These are phyloP conservation scores for Aspergillus sclerotiicarbonarius DNA, from an alignment of 495 filamentous ascomycete species.

Conservation along the genomic window DNA sequence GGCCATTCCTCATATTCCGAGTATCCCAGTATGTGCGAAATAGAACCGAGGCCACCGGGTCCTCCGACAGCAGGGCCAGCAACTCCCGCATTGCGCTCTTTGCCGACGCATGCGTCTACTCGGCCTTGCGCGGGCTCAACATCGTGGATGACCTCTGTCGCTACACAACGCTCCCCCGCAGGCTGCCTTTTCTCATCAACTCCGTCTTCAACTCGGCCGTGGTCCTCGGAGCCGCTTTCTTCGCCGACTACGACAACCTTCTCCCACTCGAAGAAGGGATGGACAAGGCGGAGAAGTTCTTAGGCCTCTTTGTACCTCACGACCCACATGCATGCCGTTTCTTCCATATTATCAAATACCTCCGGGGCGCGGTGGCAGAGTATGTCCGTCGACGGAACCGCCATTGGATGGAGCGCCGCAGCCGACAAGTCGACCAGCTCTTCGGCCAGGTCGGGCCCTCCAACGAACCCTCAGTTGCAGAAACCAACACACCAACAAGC, in stretches of 20 bases:
- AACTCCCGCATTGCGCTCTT: conserved; percentile 58
- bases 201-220: conserved; percentile 71
- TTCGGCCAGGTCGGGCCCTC: conserved; percentile 35
- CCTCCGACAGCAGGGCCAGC: conserved; percentile 24
- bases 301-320: conserved; percentile 57
- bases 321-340: conserved; percentile 66
- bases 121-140: conserved; percentile 64
- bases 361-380: conserved; percentile 53
- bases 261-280: conserved; percentile 54
- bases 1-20: conserved; percentile 64
- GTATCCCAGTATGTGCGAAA: conserved; percentile 46
- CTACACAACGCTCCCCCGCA: conserved; percentile 59
- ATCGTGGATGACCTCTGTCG: conserved; percentile 58
- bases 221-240: conserved; percentile 67
- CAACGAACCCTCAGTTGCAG: conserved; percentile 19
- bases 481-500: conserved; percentile 14
- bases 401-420: conserved; percentile 38
- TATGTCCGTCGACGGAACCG: conserved; percentile 39
- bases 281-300: conserved; percentile 57
- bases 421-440: conserved; percentile 40
- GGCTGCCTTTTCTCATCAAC: conserved; percentile 70
- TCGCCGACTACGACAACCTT: conserved; percentile 60
- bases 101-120: conserved; percentile 67
- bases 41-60: conserved; percentile 26
- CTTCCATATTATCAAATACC: conserved; percentile 61